Base-by-base conservation (phyloP, 495 filamentous ascomycete species). In the Jackrogersella multiformis region DNA sequence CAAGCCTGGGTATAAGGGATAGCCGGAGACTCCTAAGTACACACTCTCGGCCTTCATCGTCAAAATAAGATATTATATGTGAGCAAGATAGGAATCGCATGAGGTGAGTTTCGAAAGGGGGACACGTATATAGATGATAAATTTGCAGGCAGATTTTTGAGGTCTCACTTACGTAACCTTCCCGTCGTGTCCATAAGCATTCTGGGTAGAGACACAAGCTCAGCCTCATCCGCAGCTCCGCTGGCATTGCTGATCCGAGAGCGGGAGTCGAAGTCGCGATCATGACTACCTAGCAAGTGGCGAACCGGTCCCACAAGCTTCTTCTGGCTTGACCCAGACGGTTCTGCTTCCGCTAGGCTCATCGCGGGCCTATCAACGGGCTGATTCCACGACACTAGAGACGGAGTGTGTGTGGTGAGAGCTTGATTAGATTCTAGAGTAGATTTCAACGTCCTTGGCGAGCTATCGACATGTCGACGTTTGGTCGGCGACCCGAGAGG, bases 121-220 rank as follows among this genome's bases (percentile, higher is more conserved):
- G 5, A 35, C 2, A 4, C 4, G 13, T 18, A 15, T n/a, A 51
- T 15, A 39, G 5, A 16, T 41, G 36, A 7, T n/a, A 4, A 5
- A 49, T 49, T n/a, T 49, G 24, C 26, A 16, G 45, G 15, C 16
- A 38, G 10, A 55, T 32, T 24, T 32, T 16, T 30, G 42, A 44
- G 44, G 48, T 9, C 13, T 45, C 24, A 84, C 85, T 72, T 76
- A 86, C 85, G 76, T 56, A 88, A 72, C 69, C 84, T 77, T 8
- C 85, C 84, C 0, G 81, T 86, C 26, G 78, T 79, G 67, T 89
- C 87, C 64, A 84, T 80, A 49, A 89, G 76, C 85, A 89, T 86
- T 61, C 87, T 77, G 9, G 83, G 79, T 61, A 83, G 77, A 58
- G 82, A 80, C 69, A 87, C 83, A 30, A 87, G 78, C 23, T 80